Conservation (phyloP, 371 early-diverging fungal genomes). For the Rhizopus sp. region DNA sequence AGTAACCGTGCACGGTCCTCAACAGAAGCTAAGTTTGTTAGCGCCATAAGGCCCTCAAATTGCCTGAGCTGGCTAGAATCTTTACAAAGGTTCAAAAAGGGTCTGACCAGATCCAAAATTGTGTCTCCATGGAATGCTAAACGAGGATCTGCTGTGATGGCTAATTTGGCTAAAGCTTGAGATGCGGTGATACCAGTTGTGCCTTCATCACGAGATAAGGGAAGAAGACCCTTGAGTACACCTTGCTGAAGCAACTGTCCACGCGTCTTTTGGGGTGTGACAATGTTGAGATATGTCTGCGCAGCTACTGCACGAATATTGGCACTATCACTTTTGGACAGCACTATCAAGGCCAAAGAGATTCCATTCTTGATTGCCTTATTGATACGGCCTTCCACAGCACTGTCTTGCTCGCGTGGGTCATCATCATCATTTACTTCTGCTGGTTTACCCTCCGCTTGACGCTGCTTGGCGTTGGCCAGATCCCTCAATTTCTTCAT, state of each 20-base stretch:
- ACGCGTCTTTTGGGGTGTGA: conserved; percentile 69
- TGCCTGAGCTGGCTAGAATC: conserved; percentile 66
- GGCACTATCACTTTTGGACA: conserved; percentile 59
- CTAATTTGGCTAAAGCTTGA: conserved; percentile 89
- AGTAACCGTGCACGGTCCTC: conserved; percentile 52
- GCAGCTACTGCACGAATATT: conserved; percentile 65
- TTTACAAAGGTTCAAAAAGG: conserved; percentile 60
- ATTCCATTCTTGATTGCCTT: conserved; percentile 60
- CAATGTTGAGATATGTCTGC: conserved; percentile 68
- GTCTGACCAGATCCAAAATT: conserved; percentile 63
- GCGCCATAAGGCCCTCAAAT: conserved; percentile 91
- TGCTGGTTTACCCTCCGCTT: conserved; percentile 5
- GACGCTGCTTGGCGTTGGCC: conserved; percentile 49
- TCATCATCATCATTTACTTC: conserved; percentile 38
- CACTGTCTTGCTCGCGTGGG: conserved; percentile 57
- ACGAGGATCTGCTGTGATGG: conserved; percentile 87
- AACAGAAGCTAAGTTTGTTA: conserved; percentile 86
- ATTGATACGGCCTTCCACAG: conserved; percentile 64
- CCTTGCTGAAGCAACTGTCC: conserved; percentile 88
- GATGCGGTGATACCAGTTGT: conserved; percentile 51
- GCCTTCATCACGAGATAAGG: conserved; percentile 38
- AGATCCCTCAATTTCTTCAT: conserved; percentile 74
- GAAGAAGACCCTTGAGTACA: conserved; percentile 65
- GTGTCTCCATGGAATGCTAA: conserved; percentile 76
- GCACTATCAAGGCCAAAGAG: conserved; percentile 54